Percentiles rank a stretch among this genome's conserved stretches.
These are phyloP conservation scores for Phytopythium aichiense DNA, from an alignment of 352 stramenopile genomes.

Conservation along the genomic window DNA sequence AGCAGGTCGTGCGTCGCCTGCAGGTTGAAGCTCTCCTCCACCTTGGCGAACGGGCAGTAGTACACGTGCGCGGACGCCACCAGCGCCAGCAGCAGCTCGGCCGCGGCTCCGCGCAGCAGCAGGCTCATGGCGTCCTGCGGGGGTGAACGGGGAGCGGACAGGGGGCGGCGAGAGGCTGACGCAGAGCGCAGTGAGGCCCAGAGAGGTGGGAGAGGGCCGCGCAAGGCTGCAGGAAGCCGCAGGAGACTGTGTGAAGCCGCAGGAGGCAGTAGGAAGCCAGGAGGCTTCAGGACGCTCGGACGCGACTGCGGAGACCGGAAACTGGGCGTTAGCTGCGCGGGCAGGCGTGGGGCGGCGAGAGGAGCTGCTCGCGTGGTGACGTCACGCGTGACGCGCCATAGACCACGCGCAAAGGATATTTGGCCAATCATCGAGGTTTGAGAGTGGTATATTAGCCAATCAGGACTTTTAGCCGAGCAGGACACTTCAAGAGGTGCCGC, in stretches of 20 bases:
- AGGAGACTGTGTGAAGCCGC: no score
- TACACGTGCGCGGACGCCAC: slow-evolving; percentile 40
- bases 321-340: neutral
- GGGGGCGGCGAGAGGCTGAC: neutral
- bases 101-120: slow-evolving; percentile 24
- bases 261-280: no score
- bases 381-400: slow-evolving; percentile 1
- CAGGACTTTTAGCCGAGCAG: neutral
- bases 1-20: slow-evolving; percentile 98
- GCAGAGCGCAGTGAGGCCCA: no score
- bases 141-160: neutral
- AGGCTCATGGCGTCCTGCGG: neutral
- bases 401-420: neutral
- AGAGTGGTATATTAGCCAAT: neutral
- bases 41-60: slow-evolving; percentile 81
- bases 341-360: neutral
- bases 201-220: no score
- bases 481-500: neutral
- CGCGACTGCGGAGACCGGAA: neutral
- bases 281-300: neutral
- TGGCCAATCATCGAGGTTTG: neutral
- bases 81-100: slow-evolving; percentile 34
- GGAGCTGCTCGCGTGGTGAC: neutral
- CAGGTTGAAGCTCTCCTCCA: slow-evolving; percentile 98
- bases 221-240: no score